A percentile compares a stretch with the other conserved stretches of the same genome.
Conservation (phyloP, 805 yeast genomes). For the Schizosaccharomyces cryophilus region DNA sequence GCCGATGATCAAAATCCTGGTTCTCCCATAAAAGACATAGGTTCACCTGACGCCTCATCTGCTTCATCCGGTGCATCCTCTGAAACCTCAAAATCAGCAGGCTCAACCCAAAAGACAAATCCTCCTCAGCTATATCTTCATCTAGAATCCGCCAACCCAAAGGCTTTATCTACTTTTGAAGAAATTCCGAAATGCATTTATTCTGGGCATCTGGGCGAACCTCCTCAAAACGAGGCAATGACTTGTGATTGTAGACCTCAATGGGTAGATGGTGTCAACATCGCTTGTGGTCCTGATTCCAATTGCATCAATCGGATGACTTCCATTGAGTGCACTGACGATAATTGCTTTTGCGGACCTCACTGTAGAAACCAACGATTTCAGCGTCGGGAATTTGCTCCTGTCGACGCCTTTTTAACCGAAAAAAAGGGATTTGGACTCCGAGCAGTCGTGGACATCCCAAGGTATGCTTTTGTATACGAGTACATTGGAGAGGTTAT, state of each 20-base stretch:
- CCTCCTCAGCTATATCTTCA: constrained; percentile 7
- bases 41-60: neutral
- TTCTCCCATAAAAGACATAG: no score
- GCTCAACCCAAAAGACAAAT: neutral
- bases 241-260: constrained; percentile 66
- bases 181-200: constrained; percentile 38
- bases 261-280: constrained; percentile 17
- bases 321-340: constrained; percentile 69
- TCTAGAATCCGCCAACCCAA: constrained; percentile 33
- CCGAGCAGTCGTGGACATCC: constrained; percentile 36
- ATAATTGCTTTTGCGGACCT: constrained; percentile 45
- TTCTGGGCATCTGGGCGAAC: constrained; percentile 35
- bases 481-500: constrained; percentile 91
- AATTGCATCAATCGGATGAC: constrained; percentile 85
- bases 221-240: constrained; percentile 64
- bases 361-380: constrained; percentile 73
- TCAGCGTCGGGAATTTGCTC: constrained; percentile 49
- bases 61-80: constrained; percentile 1
- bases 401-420: constrained; percentile 60
- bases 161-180: constrained; percentile 37
- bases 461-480: constrained; percentile 48
- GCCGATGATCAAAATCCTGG: no score
- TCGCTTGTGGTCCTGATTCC: constrained; percentile 67
- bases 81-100: neutral
- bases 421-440: constrained; percentile 77